Conservation (phyloP, 306 rosid genomes). For the Sindora glabra region DNA sequence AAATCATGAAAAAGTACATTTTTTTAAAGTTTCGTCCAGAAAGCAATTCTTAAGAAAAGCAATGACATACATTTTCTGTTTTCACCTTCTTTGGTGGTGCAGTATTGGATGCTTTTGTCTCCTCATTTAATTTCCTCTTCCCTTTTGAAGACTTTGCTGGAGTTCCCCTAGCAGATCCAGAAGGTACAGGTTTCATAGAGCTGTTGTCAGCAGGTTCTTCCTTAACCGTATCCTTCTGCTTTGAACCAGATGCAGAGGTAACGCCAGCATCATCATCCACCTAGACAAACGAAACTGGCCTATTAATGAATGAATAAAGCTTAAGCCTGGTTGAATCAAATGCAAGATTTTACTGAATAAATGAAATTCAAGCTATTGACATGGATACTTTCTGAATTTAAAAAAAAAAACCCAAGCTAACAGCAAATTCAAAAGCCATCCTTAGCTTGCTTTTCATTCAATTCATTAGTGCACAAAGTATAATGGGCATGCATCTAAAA, state of each 20-base stretch:
- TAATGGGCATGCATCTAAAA: neutral
- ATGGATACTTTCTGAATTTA: neutral
- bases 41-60: neutral
- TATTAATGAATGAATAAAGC: neutral
- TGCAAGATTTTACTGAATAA: conserved; percentile 5
- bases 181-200: conserved; percentile 51
- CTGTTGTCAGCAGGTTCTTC: conserved; percentile 79
- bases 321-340: neutral
- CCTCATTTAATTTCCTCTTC: conserved; percentile 77
- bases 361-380: neutral
- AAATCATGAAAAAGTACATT: too few relatives aligned
- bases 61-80: conserved; percentile 64
- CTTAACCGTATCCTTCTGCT: conserved; percentile 74
- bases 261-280: conserved; percentile 59
- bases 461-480: neutral
- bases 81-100: conserved; percentile 77
- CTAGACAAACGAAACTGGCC: conserved; percentile 31
- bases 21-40: too few relatives aligned
- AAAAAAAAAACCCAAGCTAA: too few relatives aligned
- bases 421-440: neutral
- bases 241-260: conserved; percentile 44
- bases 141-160: conserved; percentile 67
- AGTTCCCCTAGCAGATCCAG: conserved; percentile 62
- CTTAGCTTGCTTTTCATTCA: neutral
- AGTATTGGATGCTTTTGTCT: conserved; percentile 49